A percentile compares a stretch with the other conserved stretches of the same genome.
Conservation (phyloP, 192 early-diverging fungal species). For the Backusella liffmaniae region DNA sequence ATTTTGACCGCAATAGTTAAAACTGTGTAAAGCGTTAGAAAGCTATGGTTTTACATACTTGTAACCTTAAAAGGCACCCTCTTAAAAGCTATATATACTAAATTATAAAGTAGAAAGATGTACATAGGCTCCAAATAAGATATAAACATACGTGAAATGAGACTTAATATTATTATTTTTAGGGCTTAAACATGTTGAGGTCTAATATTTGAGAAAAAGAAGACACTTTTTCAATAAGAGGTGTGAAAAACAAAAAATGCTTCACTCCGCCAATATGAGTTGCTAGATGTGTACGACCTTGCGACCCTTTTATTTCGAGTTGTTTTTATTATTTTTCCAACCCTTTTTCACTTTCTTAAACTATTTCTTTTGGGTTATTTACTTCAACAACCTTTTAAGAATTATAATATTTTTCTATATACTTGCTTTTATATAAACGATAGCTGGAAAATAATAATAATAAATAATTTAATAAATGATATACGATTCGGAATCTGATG, state of each 20-base stretch:
- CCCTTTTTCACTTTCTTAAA: neutral
- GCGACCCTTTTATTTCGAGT: neutral
- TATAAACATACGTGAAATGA: neutral
- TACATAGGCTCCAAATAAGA: neutral
- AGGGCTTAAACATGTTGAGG: neutral
- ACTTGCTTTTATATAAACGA: neutral
- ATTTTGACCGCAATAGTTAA: neutral
- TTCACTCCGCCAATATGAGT: conserved; percentile 3
- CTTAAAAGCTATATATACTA: neutral
- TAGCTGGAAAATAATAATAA: neutral
- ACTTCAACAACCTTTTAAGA: neutral
- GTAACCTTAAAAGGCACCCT: neutral
- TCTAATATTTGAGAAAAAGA: neutral
- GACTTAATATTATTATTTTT: neutral
- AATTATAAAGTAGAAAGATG: neutral
- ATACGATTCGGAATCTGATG: conserved; percentile 9
- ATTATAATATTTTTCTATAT: neutral
- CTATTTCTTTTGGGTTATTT: neutral
- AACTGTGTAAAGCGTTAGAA: neutral
- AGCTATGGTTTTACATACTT: neutral
- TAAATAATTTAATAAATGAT: neutral
- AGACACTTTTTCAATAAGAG: neutral
- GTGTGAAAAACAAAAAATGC: neutral
- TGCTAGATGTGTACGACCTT: neutral
- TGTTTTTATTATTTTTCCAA: conserved; percentile 1